Base-by-base conservation (phyloP, 129 eudicot species). In the Erigeron canadensis region DNA sequence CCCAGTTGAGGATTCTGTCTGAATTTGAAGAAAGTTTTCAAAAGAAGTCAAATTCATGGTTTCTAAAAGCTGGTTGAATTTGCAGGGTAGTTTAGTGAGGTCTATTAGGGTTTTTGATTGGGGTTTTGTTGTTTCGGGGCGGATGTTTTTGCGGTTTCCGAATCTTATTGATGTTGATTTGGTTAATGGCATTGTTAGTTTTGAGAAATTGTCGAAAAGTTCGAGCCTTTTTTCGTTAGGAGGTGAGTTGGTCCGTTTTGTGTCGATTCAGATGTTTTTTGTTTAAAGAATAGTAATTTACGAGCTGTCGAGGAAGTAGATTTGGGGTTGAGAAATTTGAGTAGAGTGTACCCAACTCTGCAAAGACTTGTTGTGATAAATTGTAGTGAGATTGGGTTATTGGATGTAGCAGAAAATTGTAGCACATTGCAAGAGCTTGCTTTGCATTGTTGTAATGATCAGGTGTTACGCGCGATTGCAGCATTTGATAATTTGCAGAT, bases 41-140 rank as follows among this genome's bases (percentile, higher is more conserved):
- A 86, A 43, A 74, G 10, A 71, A 69, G 11, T 63, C 89, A 2
- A 86, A 76, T 72, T 77, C 82, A 43, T 88, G 1, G 97, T 91
- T 7, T 91, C 92, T 53, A 91, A 82, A 67, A 45, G 82, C 7
- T 91, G 95, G 95, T 72, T 80, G 39, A 67, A 70, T 70, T 82
- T 91, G 6, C 86, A 82, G 47, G 97, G 97, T 13, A 75, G 90
- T 22, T 79, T 91, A 23, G 69, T 82, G 6, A 77, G 77, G 45
- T 86, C 95, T 10, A 10, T 86, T n/a, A 80, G 63, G 78, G 79
- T 91, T 53, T 77, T 88, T 5, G 97, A 91, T 68, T 91, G 97
- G 97, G 71, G 70, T 5, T 91, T 88, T 41, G 78, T 91, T 7
- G 46, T 55, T 0, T 75, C 86, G 3, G 92, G 97, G 44, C 76